Evolutionary conservation across 768 basidiomycete genomes (phyloP).

Genomic region (Termitomyces sp.): DNA sequence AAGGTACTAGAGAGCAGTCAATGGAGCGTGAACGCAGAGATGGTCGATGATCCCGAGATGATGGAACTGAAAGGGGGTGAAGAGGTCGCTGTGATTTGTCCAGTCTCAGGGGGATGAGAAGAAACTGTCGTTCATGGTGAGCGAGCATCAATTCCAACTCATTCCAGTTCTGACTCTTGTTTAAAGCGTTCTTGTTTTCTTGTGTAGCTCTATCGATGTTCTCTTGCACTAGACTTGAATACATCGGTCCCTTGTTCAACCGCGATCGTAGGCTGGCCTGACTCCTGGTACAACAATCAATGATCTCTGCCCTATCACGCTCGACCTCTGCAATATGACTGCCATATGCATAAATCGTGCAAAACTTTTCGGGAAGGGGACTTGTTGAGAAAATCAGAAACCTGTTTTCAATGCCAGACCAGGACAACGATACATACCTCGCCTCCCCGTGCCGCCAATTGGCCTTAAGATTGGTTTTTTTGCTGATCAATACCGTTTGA

Average conservation of each 20-base stretch:
- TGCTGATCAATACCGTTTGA: background rate
- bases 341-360: background rate
- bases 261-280: too few relatives aligned
- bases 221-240: too few relatives aligned
- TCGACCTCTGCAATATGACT: too few relatives aligned
- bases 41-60: constrained; percentile 60
- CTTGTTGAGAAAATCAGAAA: background rate
- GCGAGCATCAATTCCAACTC: background rate
- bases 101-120: constrained; percentile 72
- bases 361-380: background rate
- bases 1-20: constrained; percentile 57
- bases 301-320: background rate
- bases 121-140: background rate
- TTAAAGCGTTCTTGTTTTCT: background rate
- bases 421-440: background rate
- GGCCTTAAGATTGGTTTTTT: background rate
- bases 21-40: constrained; percentile 83
- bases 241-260: too few relatives aligned
- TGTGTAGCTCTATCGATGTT: background rate
- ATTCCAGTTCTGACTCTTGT: background rate
- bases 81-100: constrained; percentile 78
- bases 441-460: background rate
- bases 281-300: background rate
- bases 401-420: background rate
- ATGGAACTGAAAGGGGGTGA: constrained; percentile 64